Base-by-base conservation (phyloP, 2,329 filamentous ascomycete species). In the Stemphylium vesicarium region DNA sequence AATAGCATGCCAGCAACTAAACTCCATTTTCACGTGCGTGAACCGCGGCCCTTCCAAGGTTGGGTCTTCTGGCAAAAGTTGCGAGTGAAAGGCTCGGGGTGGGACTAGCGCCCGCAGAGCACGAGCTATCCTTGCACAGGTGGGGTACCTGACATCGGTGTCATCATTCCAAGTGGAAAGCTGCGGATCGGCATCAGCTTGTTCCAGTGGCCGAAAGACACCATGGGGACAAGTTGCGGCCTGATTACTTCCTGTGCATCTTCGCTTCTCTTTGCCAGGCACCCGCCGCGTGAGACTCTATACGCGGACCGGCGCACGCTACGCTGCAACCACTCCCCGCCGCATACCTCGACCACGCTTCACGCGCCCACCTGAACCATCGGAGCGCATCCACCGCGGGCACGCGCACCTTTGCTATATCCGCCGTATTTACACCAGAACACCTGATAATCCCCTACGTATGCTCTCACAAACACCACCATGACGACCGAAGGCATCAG, bases 401-500 rank as follows among this genome's bases (percentile, higher is more conserved):
- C 64, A 60, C 59, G 52, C 58, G 44, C 56, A 37, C 51, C 24
- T 41, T 42, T 24, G 42, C 47, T 44, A 35, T 40, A 22, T 47
- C 46, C 51, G 36, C 51, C 47, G 20, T 50, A 43, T 36, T 31
- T 43, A 44, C n/a, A 45, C 16, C 57, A 40, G 36, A 40, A 41
- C 13, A 46, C 33, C 36, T 24, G 12, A 33, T 41, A 40, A 9
- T 54, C 44, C 33, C 44, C 43, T 41, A 12, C 31, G 37, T 24
- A 46, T 46, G 36, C 43, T 48, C 29, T 26, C 46, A 57, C 57
- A 47, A 56, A 38, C 26, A 41, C 57, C 48, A 62, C 47, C 54
- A 74, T 71, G 69, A 62, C 68, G 10, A 58, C 63, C 61, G 54
- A 70, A 46, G 64, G 67, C 60, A 61, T 73, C 57, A 67, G 60